Evolutionary conservation across 495 filamentous ascomycete genomes (phyloP), one percentile per base, ranked within the genome.

Genomic region (Lasiosphaeris hirsuta): DNA sequence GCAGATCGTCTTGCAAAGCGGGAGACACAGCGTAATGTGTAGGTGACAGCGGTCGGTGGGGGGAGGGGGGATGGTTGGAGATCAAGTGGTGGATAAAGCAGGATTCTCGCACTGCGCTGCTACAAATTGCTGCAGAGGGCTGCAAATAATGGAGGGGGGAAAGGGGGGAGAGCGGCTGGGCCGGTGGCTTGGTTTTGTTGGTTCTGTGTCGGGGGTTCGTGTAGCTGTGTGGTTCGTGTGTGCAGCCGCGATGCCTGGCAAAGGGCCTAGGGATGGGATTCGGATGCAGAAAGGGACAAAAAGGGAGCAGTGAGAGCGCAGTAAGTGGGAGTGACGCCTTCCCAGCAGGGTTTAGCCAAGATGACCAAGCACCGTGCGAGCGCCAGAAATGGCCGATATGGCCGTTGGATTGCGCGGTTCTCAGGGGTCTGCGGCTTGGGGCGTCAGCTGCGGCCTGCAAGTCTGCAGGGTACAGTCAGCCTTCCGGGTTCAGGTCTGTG

Each of bases 281-380:
- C 13, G 17, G 3, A 19, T 13, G 43, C 17, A 11, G 39, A 15
- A 41, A 41, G 39, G 14, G 39, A 13, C 14, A 41, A 41, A 41
- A 15, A n/a, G 43, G 42, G 42, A 15, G 14, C 17, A 44, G 14
- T 11, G 42, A 15, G 43, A 46, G 43, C n/a, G n/a, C 43, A 46
- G 10, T 3, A 46, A 19, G 33, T n/a, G 15, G 48, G 9, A 33
- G 48, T 34, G 23, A 34, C 23, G 48, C 48, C 35, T 15, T 30
- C 35, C 36, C 50, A 15, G 17, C 18, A 38, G 35, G 51, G 53
- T 45, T 55, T 45, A 54, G 57, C 51, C 57, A 55, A 46, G 41
- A 51, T 42, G 15, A 15, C 47, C 45, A 45, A 46, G 60, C 60
- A 63, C 60, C 45, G 51, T 62, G 51, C 51, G 56, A 59, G 50